These are phyloP conservation scores for Saprolegnia diclina DNA, from an alignment of 352 stramenopile genomes.

Conservation along the genomic window DNA sequence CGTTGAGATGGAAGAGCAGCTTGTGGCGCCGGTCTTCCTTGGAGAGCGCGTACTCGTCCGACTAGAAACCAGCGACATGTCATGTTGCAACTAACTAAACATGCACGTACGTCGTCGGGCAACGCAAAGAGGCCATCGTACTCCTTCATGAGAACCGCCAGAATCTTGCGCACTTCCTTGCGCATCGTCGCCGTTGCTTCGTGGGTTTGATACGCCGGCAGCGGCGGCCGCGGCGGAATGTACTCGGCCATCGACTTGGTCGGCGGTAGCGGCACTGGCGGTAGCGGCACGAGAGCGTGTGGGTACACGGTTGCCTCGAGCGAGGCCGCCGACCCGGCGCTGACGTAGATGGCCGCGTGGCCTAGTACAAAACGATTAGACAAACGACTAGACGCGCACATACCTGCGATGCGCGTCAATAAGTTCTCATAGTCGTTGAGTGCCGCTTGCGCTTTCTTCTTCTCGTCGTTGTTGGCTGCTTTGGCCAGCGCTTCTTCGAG, in stretches of 20 bases:
- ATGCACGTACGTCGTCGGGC: conserved; percentile 14
- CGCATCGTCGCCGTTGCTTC: conserved; percentile 43
- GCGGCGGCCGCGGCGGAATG: conserved; percentile 45
- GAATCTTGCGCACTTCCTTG: conserved; percentile 52
- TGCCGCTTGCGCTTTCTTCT: conserved; percentile 59
- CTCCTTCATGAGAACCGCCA: conserved; percentile 53
- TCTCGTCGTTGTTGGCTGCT: conserved; percentile 55
- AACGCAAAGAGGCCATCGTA: conserved; percentile 42
- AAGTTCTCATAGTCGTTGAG: conserved; percentile 56
- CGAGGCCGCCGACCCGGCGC: conserved; percentile 34
- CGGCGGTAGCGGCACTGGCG: conserved; percentile 32
- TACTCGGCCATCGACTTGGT: conserved; percentile 42
- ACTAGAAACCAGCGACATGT: background rate
- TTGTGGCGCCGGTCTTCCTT: conserved; percentile 64
- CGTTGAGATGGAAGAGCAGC: conserved; percentile 74
- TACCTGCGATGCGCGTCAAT: conserved; percentile 26
- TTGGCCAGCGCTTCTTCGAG: conserved; percentile 57
- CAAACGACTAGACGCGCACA: background rate
- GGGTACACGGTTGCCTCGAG: conserved; percentile 33
- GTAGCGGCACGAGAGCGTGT: conserved; percentile 37
- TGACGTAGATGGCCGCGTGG: conserved; percentile 12
- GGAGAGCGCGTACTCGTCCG: conserved; percentile 22
- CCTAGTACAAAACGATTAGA: background rate
- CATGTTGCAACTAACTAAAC: background rate
- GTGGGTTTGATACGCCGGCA: conserved; percentile 41